Percentiles rank a stretch among this genome's conserved stretches.
These are phyloP conservation scores for Trichophyton benhamiae DNA, from an alignment of 2,329 filamentous ascomycete genomes.

Conservation along the genomic window DNA sequence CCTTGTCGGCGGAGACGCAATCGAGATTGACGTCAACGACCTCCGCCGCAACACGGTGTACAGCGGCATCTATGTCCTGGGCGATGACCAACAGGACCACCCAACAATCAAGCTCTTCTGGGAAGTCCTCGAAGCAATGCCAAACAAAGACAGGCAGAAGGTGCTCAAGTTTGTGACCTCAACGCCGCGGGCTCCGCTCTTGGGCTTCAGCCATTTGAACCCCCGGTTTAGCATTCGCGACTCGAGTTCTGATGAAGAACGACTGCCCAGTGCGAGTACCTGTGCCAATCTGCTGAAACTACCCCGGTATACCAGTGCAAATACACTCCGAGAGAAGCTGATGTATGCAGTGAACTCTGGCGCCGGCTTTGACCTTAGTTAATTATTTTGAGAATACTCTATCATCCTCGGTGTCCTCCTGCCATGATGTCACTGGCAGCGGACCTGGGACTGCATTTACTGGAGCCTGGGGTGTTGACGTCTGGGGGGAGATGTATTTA, in stretches of 20 bases:
- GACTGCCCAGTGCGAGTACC: slow-evolving; percentile 85
- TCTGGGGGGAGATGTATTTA: too few species aligned
- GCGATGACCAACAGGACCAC: slow-evolving; percentile 80
- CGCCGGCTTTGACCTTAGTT: slow-evolving; percentile 70
- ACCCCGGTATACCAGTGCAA: slow-evolving; percentile 60
- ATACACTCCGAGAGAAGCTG: slow-evolving; percentile 61
- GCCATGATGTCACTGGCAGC: background rate
- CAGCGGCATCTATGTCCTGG: slow-evolving; percentile 75
- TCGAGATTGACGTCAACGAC: slow-evolving; percentile 77
- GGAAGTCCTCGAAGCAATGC: slow-evolving; percentile 68
- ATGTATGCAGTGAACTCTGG: slow-evolving; percentile 82
- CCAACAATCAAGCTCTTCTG: slow-evolving; percentile 79
- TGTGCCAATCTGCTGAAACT: slow-evolving; percentile 93
- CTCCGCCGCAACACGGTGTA: slow-evolving; percentile 74
- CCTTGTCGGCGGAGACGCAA: slow-evolving; percentile 76
- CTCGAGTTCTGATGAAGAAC: slow-evolving; percentile 58
- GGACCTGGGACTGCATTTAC: background rate
- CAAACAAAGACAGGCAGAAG: slow-evolving; percentile 64
- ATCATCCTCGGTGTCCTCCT: background rate
- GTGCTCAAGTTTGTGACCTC: slow-evolving; percentile 94
- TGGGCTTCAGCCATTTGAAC: slow-evolving; percentile 77
- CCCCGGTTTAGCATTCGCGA: slow-evolving; percentile 86
- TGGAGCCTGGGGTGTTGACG: too few species aligned
- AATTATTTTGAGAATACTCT: background rate
- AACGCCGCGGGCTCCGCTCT: slow-evolving; percentile 74